Evolutionary conservation across 257 asterid species (phyloP).

Genomic region (Nicotiana otophora): DNA sequence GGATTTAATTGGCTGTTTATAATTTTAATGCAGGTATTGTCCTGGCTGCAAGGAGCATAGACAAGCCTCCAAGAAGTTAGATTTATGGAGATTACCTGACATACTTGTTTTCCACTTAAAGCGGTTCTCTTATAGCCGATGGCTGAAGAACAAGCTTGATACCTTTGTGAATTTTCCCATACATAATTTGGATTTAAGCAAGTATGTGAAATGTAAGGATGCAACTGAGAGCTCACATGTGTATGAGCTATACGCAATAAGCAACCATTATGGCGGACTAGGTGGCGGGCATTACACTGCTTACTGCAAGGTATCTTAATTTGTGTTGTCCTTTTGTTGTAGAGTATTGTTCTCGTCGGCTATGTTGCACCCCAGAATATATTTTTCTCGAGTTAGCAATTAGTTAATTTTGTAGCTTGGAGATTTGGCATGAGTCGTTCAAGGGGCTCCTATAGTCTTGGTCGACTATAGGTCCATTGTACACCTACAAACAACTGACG

Average conservation of each 20-base stretch:
- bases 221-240: constrained; percentile 54
- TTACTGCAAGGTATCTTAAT: constrained; percentile 71
- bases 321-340: not conserved
- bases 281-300: constrained; percentile 98
- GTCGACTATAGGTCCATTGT: not conserved
- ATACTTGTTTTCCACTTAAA: constrained; percentile 85
- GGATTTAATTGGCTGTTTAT: not conserved
- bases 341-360: not conserved
- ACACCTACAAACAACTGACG: not conserved
- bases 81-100: constrained; percentile 89
- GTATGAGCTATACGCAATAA: constrained; percentile 85
- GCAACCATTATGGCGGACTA: constrained; percentile 96
- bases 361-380: not conserved
- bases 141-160: constrained; percentile 93
- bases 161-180: constrained; percentile 83
- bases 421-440: not conserved
- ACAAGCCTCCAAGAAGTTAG: constrained; percentile 93
- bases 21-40: constrained; percentile 65
- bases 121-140: constrained; percentile 81
- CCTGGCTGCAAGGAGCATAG: constrained; percentile 91
- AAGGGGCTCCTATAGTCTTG: not conserved
- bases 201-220: constrained; percentile 58
- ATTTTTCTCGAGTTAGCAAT: not conserved
- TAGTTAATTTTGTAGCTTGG: not conserved
- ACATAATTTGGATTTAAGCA: constrained; percentile 73